Evolutionary conservation across 352 stramenopile species (phyloP), one percentile per base, ranked within the genome.

Genomic region (Globisporangium cylindrosporum): DNA sequence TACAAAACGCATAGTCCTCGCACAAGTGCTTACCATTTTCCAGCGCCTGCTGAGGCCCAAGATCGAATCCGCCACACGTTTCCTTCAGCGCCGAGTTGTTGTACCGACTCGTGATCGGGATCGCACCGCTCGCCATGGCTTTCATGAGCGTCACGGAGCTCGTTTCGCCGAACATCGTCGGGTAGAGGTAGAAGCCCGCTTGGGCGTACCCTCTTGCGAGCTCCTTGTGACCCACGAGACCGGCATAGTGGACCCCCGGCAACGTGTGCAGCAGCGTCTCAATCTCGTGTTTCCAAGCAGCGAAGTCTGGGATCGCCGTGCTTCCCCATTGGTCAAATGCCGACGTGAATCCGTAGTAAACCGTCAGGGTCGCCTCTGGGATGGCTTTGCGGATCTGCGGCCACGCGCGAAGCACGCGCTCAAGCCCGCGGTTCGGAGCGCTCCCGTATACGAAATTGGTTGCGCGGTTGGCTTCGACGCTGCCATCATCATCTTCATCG

Each of bases 61-160:
- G 73, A 69, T 97, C 91, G 41, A 85, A 96, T 20, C 61, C 64
- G 15, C 61, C 73, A 10, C 77, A 78, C 8, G 93, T 92, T 61
- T 95, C 90, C 20, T 70, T 58, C 20, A 96, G 59, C 3, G 81
- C 87, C 1, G 89, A 98, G 8, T 66, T 41, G 3, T 68, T 62
- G 65, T 82, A 93, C 0, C 81, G 78, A 70, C 78, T 95, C 27
- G 93, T 98, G 68, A 98, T 91, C 22, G 94, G 93, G 59, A 98
- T 89, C 2, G 89, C 88, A 18, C 93, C 94, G 54, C 88, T 86
- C 3, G 81, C 81, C 89, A 97, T 97, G 4, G 90, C 91, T 68
- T 97, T 98, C 84, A 98, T 98, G 48, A 97, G 74, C 5, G 94
- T 93, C 24, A 98, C 89, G 59, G 92, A 98, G 41, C 93, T 97